A percentile compares a stretch with the other conserved stretches of the same genome.
Conservation (phyloP, 139 green algal genomes). For the Mychonastes homosphaera region DNA sequence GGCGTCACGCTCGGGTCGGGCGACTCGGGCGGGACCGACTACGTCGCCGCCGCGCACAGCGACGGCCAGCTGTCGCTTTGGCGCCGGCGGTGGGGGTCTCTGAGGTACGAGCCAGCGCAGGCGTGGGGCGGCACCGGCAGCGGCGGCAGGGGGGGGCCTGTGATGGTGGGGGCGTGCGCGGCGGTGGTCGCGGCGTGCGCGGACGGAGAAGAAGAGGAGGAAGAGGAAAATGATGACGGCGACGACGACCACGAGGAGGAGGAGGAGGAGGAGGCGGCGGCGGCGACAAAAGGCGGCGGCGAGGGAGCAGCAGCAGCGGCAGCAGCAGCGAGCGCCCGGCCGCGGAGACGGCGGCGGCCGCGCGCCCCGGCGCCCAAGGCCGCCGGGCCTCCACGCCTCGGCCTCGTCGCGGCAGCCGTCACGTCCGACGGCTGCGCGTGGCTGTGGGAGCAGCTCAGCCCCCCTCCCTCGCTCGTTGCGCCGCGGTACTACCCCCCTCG, state of each 20-base stretch:
- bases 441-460: constrained; percentile 7
- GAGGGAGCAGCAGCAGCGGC: neutral
- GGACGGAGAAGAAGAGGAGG: no score
- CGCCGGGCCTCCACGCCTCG: neutral
- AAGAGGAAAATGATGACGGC: no score
- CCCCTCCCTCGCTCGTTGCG: no score
- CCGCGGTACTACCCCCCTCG: no score
- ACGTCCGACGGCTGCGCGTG: constrained; percentile 50
- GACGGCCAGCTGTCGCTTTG: constrained; percentile 10
- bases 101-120: neutral
- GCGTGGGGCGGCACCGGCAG: no score
- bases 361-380: neutral
- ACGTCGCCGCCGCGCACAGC: constrained; percentile 8
- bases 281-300: no score
- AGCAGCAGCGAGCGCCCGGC: no score
- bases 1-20: constrained; percentile 24
- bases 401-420: constrained; percentile 28
- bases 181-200: no score
- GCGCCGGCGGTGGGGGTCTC: neutral
- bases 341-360: neutral
- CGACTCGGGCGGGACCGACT: constrained; percentile 30
- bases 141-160: no score
- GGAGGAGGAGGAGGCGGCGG: no score
- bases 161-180: no score
- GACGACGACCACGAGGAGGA: no score